A percentile compares a stretch with the other conserved stretches of the same genome.
Evolutionary conservation across 176 grass and related monocot genomes (phyloP).

Genomic region (Secale cereale): DNA sequence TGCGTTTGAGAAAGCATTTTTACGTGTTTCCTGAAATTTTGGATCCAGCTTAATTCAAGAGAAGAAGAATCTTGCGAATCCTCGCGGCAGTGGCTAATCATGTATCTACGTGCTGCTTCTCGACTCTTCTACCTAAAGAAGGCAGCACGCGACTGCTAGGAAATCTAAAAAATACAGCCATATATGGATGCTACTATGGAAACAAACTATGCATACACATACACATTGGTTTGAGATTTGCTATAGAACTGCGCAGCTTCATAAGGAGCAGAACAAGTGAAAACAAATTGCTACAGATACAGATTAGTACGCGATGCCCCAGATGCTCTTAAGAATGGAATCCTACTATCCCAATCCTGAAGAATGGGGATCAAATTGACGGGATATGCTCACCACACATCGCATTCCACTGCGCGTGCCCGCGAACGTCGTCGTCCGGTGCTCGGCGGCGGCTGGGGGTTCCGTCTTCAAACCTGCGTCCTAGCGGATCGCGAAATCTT

Average conservation of each 20-base stretch:
- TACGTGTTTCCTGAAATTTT: neutral
- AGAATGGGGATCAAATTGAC: neutral
- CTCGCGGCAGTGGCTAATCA: neutral
- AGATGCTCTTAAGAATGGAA: neutral
- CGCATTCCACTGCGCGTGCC: slow-evolving; percentile 1
- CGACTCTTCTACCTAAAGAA: neutral
- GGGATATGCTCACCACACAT: neutral
- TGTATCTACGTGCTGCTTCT: neutral
- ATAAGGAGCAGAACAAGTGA: neutral
- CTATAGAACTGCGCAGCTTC: neutral
- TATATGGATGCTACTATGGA: neutral
- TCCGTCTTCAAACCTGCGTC: neutral
- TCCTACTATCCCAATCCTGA: neutral
- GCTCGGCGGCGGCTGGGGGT: neutral
- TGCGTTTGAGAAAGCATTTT: neutral
- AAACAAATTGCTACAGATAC: neutral
- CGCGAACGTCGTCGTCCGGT: neutral
- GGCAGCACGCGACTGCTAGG: neutral
- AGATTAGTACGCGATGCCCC: neutral
- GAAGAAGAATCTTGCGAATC: neutral
- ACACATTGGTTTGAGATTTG: neutral
- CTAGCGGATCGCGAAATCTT: neutral
- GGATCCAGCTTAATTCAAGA: neutral
- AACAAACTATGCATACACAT: neutral
- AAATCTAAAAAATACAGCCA: neutral